phyloP scores from a whole-genome alignment of 2,329 filamentous ascomycete genomes.

The Capronia epimyces region DNA sequence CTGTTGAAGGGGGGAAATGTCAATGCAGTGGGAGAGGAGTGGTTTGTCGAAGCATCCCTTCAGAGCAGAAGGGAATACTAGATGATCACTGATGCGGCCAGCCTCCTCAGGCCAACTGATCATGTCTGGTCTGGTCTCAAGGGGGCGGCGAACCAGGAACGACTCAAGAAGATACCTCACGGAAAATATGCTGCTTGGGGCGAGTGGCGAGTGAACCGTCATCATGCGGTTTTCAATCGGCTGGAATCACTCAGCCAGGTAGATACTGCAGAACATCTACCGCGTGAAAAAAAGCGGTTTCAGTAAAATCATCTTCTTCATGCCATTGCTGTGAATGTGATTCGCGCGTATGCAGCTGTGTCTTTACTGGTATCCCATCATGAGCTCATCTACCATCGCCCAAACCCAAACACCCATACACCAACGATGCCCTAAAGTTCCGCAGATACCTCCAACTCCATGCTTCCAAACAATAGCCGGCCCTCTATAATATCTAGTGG shows the following conservation, averaged over 20 bases:
- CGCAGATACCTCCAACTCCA: background rate
- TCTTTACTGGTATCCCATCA: background rate
- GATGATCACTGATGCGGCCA: too few species aligned
- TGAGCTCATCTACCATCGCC: background rate
- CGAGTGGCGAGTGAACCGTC: background rate
- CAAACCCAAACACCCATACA: background rate
- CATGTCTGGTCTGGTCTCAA: background rate
- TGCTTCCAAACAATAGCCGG: background rate
- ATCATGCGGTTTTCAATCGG: background rate
- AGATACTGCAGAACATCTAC: slow-evolving; percentile 5
- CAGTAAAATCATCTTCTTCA: background rate
- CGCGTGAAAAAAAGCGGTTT: background rate
- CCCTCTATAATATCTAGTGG: too few species aligned
- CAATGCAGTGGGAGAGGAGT: too few species aligned
- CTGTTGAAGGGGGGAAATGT: too few species aligned
- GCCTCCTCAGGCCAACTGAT: too few species aligned
- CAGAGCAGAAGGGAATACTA: too few species aligned
- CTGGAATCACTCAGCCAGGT: background rate
- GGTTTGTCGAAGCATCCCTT: too few species aligned
- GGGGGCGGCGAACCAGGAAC: background rate
- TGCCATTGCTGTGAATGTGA: too few species aligned
- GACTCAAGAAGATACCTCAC: background rate
- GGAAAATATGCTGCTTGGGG: background rate
- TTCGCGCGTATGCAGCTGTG: background rate
- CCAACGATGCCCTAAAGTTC: background rate